phyloP scores from a whole-genome alignment of 2,329 filamentous ascomycete species.

The Arthroderma sp. region DNA sequence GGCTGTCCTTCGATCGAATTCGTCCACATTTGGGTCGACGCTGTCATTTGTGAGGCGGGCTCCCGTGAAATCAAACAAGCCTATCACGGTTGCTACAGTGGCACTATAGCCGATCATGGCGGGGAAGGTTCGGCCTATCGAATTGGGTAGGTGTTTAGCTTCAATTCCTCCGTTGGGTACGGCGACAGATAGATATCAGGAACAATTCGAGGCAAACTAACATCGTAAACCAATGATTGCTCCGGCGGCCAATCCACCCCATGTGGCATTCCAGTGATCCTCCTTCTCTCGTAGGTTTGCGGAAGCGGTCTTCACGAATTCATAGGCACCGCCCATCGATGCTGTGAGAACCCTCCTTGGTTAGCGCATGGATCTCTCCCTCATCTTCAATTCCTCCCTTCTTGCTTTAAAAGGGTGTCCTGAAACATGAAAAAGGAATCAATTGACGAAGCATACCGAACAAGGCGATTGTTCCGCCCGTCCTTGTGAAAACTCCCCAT shows the following conservation, averaged over 20 bases:
- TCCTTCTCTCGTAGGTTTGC: conserved; percentile 80
- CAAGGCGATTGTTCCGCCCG: conserved; percentile 58
- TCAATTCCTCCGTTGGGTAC: background rate
- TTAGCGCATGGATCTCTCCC: too few relatives aligned
- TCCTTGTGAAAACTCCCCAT: conserved; percentile 66
- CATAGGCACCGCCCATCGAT: conserved; percentile 60
- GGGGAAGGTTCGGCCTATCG: conserved; percentile 51
- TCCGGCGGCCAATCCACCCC: conserved; percentile 67
- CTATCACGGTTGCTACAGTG: conserved; percentile 44
- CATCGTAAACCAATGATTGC: conserved; percentile 58
- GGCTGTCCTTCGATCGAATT: conserved; percentile 63
- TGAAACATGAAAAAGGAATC: background rate
- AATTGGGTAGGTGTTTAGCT: conserved; percentile 13
- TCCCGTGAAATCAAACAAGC: conserved; percentile 55
- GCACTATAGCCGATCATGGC: conserved; percentile 56
- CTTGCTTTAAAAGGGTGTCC: background rate
- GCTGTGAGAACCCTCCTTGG: conserved; percentile 33
- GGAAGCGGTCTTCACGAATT: conserved; percentile 60
- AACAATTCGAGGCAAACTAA: conserved; percentile 29
- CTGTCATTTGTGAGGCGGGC: conserved; percentile 44
- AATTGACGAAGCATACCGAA: conserved; percentile 40
- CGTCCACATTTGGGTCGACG: conserved; percentile 48
- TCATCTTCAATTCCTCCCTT: background rate
- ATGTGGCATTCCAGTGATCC: conserved; percentile 59
- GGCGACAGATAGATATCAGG: background rate